phyloP scores from a whole-genome alignment of 805 yeast species.

The Nakazawaea pomicola region DNA sequence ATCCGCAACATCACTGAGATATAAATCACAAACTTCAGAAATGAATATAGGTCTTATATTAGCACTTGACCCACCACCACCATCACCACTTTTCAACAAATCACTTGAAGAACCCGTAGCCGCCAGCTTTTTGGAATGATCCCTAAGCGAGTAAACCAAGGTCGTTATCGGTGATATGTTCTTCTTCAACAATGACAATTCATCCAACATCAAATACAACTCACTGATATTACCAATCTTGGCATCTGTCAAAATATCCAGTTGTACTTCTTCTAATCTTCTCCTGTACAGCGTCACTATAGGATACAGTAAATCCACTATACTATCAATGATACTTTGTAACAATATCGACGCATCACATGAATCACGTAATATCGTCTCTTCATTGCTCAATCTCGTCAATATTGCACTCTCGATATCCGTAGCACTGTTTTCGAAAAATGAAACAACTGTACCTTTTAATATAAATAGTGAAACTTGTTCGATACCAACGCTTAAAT shows the following conservation, averaged over 20 bases:
- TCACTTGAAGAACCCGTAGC: neutral
- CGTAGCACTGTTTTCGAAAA: slow-evolving; percentile 52
- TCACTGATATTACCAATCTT: slow-evolving; percentile 46
- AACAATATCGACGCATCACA: slow-evolving; percentile 47
- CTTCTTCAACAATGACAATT: slow-evolving; percentile 41
- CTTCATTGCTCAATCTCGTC: slow-evolving; percentile 37
- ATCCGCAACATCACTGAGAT: slow-evolving; percentile 52
- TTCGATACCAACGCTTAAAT: slow-evolving; percentile 45
- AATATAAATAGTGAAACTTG: slow-evolving; percentile 49
- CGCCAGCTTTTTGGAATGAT: slow-evolving; percentile 23
- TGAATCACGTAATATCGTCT: slow-evolving; percentile 44
- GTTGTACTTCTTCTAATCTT: slow-evolving; percentile 42
- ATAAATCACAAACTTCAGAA: slow-evolving; percentile 39
- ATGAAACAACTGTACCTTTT: slow-evolving; percentile 43
- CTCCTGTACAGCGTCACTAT: slow-evolving; percentile 47
- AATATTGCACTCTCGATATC: slow-evolving; percentile 49
- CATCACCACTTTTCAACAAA: no score
- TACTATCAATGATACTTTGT: slow-evolving; percentile 50
- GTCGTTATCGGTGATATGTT: slow-evolving; percentile 43
- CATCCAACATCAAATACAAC: slow-evolving; percentile 49
- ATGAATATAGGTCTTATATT: slow-evolving; percentile 21
- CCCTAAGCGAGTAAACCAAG: slow-evolving; percentile 40
- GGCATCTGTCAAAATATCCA: slow-evolving; percentile 46
- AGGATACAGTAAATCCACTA: slow-evolving; percentile 49
- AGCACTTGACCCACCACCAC: no score